Percentiles rank a stretch among this genome's conserved stretches.
phyloP scores from a whole-genome alignment of 495 filamentous ascomycete species.

The Daldinia loculata region DNA sequence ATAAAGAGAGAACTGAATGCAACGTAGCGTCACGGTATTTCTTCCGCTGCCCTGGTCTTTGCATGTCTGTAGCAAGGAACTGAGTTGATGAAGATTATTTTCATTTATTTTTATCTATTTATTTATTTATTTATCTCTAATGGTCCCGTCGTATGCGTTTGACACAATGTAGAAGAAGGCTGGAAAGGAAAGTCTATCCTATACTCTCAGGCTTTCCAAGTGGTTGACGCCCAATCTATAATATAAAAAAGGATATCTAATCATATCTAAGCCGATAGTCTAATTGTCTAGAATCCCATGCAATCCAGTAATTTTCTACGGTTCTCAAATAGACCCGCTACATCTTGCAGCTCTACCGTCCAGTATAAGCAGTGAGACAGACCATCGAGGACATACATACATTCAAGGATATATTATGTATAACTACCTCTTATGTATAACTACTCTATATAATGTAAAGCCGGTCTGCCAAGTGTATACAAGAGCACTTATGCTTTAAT shows the following conservation, averaged over 20 bases:
- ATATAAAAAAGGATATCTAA: neutral
- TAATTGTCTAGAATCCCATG: neutral
- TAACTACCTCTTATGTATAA: neutral
- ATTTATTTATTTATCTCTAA: neutral
- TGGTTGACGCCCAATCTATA: constrained; percentile 5
- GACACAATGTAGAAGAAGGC: neutral
- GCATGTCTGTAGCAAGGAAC: constrained; percentile 9
- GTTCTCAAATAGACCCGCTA: neutral
- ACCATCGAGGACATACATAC: neutral
- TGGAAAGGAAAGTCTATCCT: neutral
- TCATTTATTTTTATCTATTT: too few species aligned
- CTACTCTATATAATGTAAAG: neutral
- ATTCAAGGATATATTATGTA: neutral
- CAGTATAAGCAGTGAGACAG: neutral
- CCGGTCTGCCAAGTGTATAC: neutral
- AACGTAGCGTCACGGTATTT: constrained; percentile 22
- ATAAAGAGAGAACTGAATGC: constrained; percentile 13
- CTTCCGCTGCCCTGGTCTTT: constrained; percentile 21
- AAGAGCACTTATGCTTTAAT: neutral
- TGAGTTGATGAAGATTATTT: neutral
- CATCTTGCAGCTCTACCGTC: constrained; percentile 1
- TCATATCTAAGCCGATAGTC: neutral
- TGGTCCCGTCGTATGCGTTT: constrained; percentile 4
- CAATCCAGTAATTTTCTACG: too few species aligned
- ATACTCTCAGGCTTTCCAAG: neutral